Evolutionary conservation across 352 stramenopile genomes (phyloP).

Genomic region (Pythium phragmiticola): DNA sequence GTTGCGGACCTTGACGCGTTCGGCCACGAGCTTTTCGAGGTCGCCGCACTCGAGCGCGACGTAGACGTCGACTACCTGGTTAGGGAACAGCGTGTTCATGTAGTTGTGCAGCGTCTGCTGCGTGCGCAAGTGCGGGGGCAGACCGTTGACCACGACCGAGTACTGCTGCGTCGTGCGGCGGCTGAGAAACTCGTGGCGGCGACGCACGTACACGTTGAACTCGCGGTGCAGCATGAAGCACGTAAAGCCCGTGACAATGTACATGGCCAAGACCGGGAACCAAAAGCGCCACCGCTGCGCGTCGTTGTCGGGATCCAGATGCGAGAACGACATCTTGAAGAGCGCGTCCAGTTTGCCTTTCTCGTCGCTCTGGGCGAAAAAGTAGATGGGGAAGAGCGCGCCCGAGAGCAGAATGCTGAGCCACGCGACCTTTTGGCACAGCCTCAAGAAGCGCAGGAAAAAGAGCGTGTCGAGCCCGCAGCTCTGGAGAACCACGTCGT

Average conservation of each 20-base stretch:
- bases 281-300: slow-evolving; percentile 55
- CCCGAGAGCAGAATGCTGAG: slow-evolving; percentile 58
- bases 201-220: slow-evolving; percentile 71
- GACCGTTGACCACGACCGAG: slow-evolving; percentile 68
- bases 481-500: slow-evolving; percentile 66
- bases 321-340: slow-evolving; percentile 71
- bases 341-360: slow-evolving; percentile 31
- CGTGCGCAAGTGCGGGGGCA: slow-evolving; percentile 71
- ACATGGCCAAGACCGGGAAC: slow-evolving; percentile 67
- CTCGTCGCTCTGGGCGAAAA: slow-evolving; percentile 40
- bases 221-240: slow-evolving; percentile 69
- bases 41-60: slow-evolving; percentile 73
- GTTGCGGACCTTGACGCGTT: slow-evolving; percentile 66
- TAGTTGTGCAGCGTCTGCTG: slow-evolving; percentile 79
- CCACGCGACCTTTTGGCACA: slow-evolving; percentile 70
- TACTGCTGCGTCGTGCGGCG: slow-evolving; percentile 69
- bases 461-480: slow-evolving; percentile 83
- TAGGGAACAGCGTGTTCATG: slow-evolving; percentile 69
- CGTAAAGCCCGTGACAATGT: slow-evolving; percentile 52
- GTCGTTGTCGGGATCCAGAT: slow-evolving; percentile 42
- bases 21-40: slow-evolving; percentile 69
- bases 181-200: slow-evolving; percentile 77
- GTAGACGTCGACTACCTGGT: slow-evolving; percentile 66
- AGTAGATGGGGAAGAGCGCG: slow-evolving; percentile 81
- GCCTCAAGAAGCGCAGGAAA: slow-evolving; percentile 68